A percentile compares a stretch with the other conserved stretches of the same genome.
Evolutionary conservation across 805 yeast species (phyloP).

Genomic region (Kluyveromyces nonfermentans): DNA sequence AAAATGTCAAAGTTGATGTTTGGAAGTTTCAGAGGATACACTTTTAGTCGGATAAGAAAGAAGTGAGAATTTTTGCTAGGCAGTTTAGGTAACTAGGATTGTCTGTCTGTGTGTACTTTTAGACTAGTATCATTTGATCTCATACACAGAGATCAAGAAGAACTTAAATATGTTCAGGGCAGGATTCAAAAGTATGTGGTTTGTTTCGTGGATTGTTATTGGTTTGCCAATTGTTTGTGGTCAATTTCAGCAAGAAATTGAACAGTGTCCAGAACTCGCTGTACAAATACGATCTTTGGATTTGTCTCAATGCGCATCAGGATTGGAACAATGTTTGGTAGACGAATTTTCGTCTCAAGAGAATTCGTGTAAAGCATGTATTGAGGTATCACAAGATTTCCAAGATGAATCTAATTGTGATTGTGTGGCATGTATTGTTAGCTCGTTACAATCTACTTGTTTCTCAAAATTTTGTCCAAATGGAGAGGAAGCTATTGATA

Average conservation of each 20-base stretch:
- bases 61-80: not conserved
- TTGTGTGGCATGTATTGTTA: conserved; percentile 15
- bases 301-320: not conserved
- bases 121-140: not conserved
- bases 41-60: too few species aligned
- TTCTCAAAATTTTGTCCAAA: conserved; percentile 9
- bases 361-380: conserved; percentile 12
- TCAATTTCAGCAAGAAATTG: conserved; percentile 1
- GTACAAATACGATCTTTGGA: not conserved
- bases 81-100: not conserved
- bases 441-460: conserved; percentile 10
- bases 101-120: not conserved
- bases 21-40: too few species aligned
- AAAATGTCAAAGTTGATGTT: too few species aligned
- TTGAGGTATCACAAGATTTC: conserved; percentile 7
- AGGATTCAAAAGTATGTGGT: not conserved
- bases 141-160: not conserved
- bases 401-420: conserved; percentile 13
- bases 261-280: conserved; percentile 1
- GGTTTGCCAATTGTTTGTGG: not conserved
- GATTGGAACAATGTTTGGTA: conserved; percentile 8
- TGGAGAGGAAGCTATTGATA: not conserved
- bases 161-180: not conserved
- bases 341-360: conserved; percentile 7
- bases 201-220: not conserved